phyloP scores from a whole-genome alignment of 805 yeast species.

The Saturnispora sanitii region DNA sequence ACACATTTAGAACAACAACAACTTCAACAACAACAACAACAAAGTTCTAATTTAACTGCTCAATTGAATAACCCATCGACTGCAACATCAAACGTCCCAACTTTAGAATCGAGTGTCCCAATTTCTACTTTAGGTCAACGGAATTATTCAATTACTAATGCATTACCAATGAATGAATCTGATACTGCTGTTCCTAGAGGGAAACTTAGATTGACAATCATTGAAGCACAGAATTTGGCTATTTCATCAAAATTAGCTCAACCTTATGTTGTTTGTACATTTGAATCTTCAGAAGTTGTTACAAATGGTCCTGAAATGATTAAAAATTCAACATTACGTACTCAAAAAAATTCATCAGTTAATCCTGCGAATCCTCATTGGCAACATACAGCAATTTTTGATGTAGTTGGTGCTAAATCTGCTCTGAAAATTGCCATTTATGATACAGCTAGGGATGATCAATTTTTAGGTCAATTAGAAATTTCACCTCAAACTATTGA shows the following conservation, averaged over 20 bases:
- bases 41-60: slow-evolving; percentile 15
- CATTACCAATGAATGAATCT: slow-evolving; percentile 16
- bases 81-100: no score
- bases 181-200: slow-evolving; percentile 55
- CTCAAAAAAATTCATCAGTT: slow-evolving; percentile 17
- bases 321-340: slow-evolving; percentile 18
- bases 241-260: slow-evolving; percentile 46
- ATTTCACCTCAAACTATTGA: slow-evolving; percentile 52
- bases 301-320: slow-evolving; percentile 54
- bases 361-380: slow-evolving; percentile 61
- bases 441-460: slow-evolving; percentile 74
- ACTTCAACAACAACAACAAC: slow-evolving; percentile 10
- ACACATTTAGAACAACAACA: slow-evolving; percentile 23
- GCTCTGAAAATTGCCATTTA: slow-evolving; percentile 86
- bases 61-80: slow-evolving; percentile 11
- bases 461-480: slow-evolving; percentile 77
- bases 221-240: slow-evolving; percentile 66
- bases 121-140: no score
- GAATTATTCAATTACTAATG: slow-evolving; percentile 11
- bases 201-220: slow-evolving; percentile 66
- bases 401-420: slow-evolving; percentile 75
- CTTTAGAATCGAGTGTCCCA: no score
- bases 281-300: slow-evolving; percentile 84
- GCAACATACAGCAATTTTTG: slow-evolving; percentile 90
- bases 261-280: slow-evolving; percentile 87